These are phyloP conservation scores for Aspergillus nidulans DNA, from an alignment of 495 filamentous ascomycete genomes.

Conservation along the genomic window DNA sequence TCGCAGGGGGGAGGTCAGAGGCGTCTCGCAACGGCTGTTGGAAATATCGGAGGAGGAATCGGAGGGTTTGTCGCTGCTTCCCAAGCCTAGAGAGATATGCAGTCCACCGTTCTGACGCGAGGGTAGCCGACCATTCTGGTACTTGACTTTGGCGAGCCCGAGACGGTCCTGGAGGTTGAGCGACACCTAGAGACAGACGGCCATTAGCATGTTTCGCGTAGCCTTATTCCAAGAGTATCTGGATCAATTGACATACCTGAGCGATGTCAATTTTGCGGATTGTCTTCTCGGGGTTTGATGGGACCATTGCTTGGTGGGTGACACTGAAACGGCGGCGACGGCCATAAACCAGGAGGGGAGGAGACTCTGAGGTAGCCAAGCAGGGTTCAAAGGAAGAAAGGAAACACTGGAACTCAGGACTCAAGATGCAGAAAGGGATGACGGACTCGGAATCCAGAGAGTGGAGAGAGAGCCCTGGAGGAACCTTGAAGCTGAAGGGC, in stretches of 20 bases:
- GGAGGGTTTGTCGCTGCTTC: constrained; percentile 47
- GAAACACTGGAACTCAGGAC: neutral
- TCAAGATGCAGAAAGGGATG: neutral
- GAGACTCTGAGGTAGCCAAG: neutral
- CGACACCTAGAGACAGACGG: constrained; percentile 62
- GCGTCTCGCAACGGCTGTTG: constrained; percentile 43
- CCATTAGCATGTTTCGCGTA: constrained; percentile 1
- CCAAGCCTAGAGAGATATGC: constrained; percentile 21
- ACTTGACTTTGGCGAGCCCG: constrained; percentile 93
- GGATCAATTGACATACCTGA: constrained; percentile 55
- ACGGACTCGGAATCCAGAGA: constrained; percentile 3
- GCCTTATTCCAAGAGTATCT: neutral
- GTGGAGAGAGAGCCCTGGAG: constrained; percentile 9
- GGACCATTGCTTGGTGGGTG: constrained; percentile 29
- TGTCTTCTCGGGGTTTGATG: constrained; percentile 36
- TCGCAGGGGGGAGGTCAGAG: constrained; percentile 40
- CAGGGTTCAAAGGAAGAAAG: neutral
- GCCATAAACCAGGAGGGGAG: constrained; percentile 10
- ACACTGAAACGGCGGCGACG: neutral
- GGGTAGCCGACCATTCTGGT: constrained; percentile 67
- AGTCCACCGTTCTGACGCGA: constrained; percentile 66
- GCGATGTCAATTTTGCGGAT: constrained; percentile 59
- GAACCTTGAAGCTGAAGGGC: constrained; percentile 20
- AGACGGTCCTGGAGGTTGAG: constrained; percentile 86
- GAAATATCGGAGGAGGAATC: constrained; percentile 72